Conservation (phyloP, 2,329 filamentous ascomycete genomes). For the Aureobasidium sp. region DNA sequence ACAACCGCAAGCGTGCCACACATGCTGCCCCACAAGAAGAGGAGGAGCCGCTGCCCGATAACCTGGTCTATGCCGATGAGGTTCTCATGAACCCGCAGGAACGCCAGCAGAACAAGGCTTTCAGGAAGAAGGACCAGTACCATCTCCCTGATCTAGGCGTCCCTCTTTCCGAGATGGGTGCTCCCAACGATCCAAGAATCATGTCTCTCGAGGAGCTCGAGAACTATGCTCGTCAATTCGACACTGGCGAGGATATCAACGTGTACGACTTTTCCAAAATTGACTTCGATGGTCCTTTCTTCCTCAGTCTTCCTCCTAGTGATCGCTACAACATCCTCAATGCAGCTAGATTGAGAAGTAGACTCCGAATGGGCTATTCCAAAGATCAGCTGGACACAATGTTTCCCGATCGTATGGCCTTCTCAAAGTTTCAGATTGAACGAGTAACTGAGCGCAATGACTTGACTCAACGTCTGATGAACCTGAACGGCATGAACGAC, state of each 20-base stretch:
- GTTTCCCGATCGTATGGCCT: conserved; percentile 97
- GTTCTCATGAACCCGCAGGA: conserved; percentile 72
- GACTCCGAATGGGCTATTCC: conserved; percentile 88
- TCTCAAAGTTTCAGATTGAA: conserved; percentile 94
- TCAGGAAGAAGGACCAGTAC: conserved; percentile 89
- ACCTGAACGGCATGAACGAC: conserved; percentile 81
- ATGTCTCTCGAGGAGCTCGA: conserved; percentile 95
- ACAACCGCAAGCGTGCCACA: conserved; percentile 50
- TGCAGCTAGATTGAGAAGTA: conserved; percentile 77
- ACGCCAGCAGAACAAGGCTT: conserved; percentile 64
- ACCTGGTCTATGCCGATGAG: conserved; percentile 89
- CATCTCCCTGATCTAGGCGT: conserved; percentile 81
- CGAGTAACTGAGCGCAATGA: conserved; percentile 88
- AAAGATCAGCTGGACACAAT: conserved; percentile 94
- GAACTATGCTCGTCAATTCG: conserved; percentile 86
- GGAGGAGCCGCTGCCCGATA: conserved; percentile 61
- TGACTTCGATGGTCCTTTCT: conserved; percentile 94
- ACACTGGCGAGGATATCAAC: conserved; percentile 80
- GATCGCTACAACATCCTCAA: conserved; percentile 98
- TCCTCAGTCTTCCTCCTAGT: conserved; percentile 77
- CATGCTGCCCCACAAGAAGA: conserved; percentile 41
- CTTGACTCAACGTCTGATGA: conserved; percentile 89
- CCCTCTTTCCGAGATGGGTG: conserved; percentile 77
- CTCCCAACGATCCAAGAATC: conserved; percentile 84
- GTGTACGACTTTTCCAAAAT: conserved; percentile 96